phyloP scores from a whole-genome alignment of 2,329 filamentous ascomycete genomes.

The Penicillium sp. region DNA sequence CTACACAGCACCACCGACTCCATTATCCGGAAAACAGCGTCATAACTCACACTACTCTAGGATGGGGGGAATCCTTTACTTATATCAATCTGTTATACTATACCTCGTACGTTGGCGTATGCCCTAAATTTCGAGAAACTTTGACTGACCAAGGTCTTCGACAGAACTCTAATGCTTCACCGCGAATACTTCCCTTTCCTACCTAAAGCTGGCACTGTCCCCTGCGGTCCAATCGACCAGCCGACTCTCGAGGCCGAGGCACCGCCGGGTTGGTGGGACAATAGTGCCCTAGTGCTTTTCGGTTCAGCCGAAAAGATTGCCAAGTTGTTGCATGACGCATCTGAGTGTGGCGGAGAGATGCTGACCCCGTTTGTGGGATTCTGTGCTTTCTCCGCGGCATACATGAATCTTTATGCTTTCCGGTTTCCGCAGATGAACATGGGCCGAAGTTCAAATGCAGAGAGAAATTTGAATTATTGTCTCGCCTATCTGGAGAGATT shows the following conservation, averaged over 20 bases:
- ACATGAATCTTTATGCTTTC: slow-evolving; percentile 45
- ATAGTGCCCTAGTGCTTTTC: slow-evolving; percentile 41
- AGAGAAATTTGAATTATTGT: slow-evolving; percentile 11
- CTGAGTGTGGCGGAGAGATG: slow-evolving; percentile 38
- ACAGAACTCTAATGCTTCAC: slow-evolving; percentile 45
- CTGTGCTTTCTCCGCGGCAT: slow-evolving; percentile 49
- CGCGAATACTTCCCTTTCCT: slow-evolving; percentile 50
- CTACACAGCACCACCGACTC: slow-evolving; percentile 36
- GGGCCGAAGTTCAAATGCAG: slow-evolving; percentile 26
- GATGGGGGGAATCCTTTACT: slow-evolving; percentile 45
- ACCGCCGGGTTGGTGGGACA: slow-evolving; percentile 44
- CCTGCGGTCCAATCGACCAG: slow-evolving; percentile 44
- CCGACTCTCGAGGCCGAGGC: slow-evolving; percentile 42
- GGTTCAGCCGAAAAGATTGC: slow-evolving; percentile 40
- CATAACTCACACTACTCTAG: slow-evolving; percentile 42
- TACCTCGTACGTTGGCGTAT: slow-evolving; percentile 35
- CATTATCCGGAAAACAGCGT: slow-evolving; percentile 40
- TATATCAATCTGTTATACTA: slow-evolving; percentile 50
- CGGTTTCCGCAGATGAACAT: slow-evolving; percentile 48
- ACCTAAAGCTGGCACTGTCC: slow-evolving; percentile 37
- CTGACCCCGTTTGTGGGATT: slow-evolving; percentile 49
- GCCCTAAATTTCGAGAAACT: not conserved
- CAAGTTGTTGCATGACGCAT: slow-evolving; percentile 39
- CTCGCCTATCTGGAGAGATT: slow-evolving; percentile 18
- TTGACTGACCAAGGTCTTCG: not conserved